phyloP scores from a whole-genome alignment of 805 yeast genomes.

The Metschnikowia drakensbergensis region DNA sequence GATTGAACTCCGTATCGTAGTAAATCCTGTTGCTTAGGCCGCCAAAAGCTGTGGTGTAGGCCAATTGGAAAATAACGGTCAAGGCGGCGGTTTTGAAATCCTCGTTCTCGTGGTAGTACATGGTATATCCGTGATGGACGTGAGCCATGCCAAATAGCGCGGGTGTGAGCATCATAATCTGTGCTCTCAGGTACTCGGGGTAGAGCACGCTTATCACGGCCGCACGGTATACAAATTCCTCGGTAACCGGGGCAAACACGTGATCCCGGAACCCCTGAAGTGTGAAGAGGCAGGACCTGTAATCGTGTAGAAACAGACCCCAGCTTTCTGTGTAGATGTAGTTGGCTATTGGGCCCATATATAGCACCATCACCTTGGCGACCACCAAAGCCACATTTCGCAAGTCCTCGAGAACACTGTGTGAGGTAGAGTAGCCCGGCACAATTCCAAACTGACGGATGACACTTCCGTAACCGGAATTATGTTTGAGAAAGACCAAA shows the following conservation, averaged over 20 bases:
- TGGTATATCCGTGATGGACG: conserved; percentile 63
- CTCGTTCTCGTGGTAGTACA: conserved; percentile 25
- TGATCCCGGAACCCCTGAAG: conserved; percentile 52
- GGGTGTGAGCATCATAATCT: conserved; percentile 34
- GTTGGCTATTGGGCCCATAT: conserved; percentile 20
- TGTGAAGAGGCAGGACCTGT: conserved; percentile 20
- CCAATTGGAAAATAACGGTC: conserved; percentile 48
- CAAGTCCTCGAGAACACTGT: conserved; percentile 12
- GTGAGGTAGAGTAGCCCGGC: conserved; percentile 26
- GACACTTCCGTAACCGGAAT: conserved; percentile 7
- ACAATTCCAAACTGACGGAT: conserved; percentile 29
- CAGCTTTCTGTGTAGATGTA: conserved; percentile 9
- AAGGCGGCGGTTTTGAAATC: conserved; percentile 29
- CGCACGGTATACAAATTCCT: conserved; percentile 68
- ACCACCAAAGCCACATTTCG: conserved; percentile 11
- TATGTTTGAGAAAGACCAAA: conserved; percentile 11
- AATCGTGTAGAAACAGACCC: conserved; percentile 15
- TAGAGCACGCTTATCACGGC: conserved; percentile 29
- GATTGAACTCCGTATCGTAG: conserved; percentile 43
- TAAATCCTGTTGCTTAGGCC: conserved; percentile 55
- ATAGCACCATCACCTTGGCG: conserved; percentile 15
- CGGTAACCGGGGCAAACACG: conserved; percentile 71
- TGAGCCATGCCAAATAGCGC: conserved; percentile 74
- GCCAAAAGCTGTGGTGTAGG: conserved; percentile 71
- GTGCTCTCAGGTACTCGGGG: conserved; percentile 8